Base-by-base conservation (phyloP, 495 filamentous ascomycete genomes). In the Hypoxylon lenormandii region DNA sequence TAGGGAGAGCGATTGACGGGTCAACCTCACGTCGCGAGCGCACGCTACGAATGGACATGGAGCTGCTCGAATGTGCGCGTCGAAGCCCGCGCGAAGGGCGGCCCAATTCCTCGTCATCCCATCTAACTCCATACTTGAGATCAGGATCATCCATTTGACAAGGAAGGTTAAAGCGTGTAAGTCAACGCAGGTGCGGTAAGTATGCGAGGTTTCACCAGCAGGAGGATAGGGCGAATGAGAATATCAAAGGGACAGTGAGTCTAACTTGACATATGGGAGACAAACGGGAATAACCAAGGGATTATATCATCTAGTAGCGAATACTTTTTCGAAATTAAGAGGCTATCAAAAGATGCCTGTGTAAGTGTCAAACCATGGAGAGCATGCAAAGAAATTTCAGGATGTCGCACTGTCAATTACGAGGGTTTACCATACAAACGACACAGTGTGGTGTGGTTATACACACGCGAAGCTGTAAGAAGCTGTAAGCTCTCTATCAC, bases 1-100 rank as follows among this genome's bases (percentile, higher is more conserved):
- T 83, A n/a, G 83, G 84, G 53, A 86, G 78, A 1, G 79, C 79
- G 15, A 81, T 75, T 1, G 79, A 76, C 7, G 83, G 83, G 57
- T 86, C 81, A 19, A 84, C 74, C 46, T 72, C 72, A 49, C 71
- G 73, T 46, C 71, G 59, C 13, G 78, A 78, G 38, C 54, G 76
- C 13, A 76, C 66, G 42, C 74, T 78, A 28, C 66, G 76, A 57
- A 80, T 79, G 13, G 80, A 80, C 59, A 80, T 72, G 0, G 80
- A 80, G 40, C 77, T 69, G 12, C 36, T 69, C 4, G 79, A 81
- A 22, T 56, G 61, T 5, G 69, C 61, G 11, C 78, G 78, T 51
- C 58, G 57, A 12, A 78, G 72, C 7, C 37, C 58, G 33, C 43
- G 75, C 37, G 15, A 43, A 56, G 28, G 50, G 37, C 22, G 69